phyloP scores from a whole-genome alignment of 108 stramenopile genomes.

The Skeletonema tropicum region DNA sequence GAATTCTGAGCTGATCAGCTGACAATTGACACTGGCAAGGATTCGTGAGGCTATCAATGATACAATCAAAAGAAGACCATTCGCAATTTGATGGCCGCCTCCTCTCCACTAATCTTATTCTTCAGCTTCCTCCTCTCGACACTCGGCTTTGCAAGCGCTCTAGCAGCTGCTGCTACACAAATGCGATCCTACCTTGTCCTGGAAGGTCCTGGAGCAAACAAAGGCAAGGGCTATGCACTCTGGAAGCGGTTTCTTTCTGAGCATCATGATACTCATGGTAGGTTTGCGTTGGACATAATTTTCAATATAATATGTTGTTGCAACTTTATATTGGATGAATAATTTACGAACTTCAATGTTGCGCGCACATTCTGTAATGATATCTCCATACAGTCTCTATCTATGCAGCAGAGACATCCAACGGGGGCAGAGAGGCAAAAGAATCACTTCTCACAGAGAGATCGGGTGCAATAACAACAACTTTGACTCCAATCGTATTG shows the following conservation, averaged over 20 bases:
- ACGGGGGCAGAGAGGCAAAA: slow-evolving; percentile 33
- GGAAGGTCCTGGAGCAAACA: slow-evolving; percentile 52
- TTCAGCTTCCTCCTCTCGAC: background rate
- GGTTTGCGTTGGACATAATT: background rate
- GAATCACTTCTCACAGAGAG: background rate
- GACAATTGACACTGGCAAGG: too few species aligned
- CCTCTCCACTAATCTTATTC: background rate
- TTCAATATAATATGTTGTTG: too few species aligned
- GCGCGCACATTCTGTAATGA: too few species aligned
- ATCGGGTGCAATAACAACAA: background rate
- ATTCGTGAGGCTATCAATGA: too few species aligned
- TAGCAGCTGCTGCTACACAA: background rate
- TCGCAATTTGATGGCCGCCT: background rate
- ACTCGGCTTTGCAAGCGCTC: background rate
- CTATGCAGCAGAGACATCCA: slow-evolving; percentile 29
- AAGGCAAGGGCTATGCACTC: slow-evolving; percentile 40
- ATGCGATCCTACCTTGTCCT: slow-evolving; percentile 19
- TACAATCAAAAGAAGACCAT: too few species aligned
- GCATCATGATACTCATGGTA: slow-evolving; percentile 30
- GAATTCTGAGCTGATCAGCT: too few species aligned
- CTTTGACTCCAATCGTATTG: slow-evolving; percentile 8
- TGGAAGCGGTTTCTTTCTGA: slow-evolving; percentile 43
- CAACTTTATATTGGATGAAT: background rate
- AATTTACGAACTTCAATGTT: too few species aligned
- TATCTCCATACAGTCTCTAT: background rate